phyloP scores from a whole-genome alignment of 2,329 filamentous ascomycete genomes.

The Colletotrichum somersetense region DNA sequence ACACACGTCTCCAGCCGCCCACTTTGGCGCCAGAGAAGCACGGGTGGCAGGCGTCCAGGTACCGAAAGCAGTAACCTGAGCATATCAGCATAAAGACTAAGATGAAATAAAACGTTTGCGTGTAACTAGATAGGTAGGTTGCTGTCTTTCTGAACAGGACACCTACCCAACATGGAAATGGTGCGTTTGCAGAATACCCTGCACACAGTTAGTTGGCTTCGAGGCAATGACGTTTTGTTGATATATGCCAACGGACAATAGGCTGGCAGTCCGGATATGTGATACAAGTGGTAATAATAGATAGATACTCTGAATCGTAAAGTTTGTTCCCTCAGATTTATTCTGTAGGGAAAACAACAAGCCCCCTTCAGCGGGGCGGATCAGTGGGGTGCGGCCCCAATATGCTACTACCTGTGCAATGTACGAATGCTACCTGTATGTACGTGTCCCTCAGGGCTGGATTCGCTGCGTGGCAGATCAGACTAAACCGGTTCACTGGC shows the following conservation, averaged over 20 bases:
- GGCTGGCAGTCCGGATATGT: background rate
- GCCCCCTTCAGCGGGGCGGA: constrained; percentile 5
- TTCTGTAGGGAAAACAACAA: background rate
- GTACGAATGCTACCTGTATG: background rate
- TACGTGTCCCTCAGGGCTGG: constrained; percentile 20
- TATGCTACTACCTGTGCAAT: background rate
- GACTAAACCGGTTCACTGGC: background rate
- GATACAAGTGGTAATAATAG: background rate
- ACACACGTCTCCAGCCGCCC: constrained; percentile 19
- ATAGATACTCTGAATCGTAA: constrained; percentile 5
- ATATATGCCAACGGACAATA: background rate
- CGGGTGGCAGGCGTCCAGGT: constrained; percentile 11
- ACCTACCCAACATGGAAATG: constrained; percentile 13
- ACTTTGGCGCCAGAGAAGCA: constrained; percentile 13
- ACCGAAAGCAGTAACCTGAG: background rate
- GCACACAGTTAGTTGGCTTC: background rate
- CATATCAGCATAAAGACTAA: too few species aligned
- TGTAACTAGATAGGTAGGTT: background rate
- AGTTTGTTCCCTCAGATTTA: constrained; percentile 15
- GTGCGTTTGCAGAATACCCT: background rate
- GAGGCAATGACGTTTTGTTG: background rate
- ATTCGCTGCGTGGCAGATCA: background rate
- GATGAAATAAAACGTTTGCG: background rate
- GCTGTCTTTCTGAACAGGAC: background rate
- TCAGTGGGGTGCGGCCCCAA: constrained; percentile 20